Evolutionary conservation across 768 basidiomycete species (phyloP), one percentile per base, ranked within the genome.

Genomic region (Hysterangium stoloniferum): DNA sequence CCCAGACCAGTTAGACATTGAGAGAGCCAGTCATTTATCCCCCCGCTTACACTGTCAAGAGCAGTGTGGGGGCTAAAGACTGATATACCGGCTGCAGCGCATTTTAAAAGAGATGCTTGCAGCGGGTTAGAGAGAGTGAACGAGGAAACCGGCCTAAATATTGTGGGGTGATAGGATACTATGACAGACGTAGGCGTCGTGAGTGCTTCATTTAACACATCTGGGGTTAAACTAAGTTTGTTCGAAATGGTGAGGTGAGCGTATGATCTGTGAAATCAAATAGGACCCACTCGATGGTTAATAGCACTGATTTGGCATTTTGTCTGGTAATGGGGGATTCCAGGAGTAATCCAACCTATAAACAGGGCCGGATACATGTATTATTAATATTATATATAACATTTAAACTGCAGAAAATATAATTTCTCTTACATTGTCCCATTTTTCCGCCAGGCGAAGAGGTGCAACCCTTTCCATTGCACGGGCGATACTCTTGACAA

Each of bases 11-110:
- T 57, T 29, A 62, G 45, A 1, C 65, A 66, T 8, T 69, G 61
- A 1, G 80, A 86, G 13, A 93, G 76, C 87, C 88, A 96, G 66
- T 94, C 91, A 61, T 95, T 96, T 47, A 95, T 78, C 0, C 95
- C 94, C 4, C 78, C 86, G 58, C 77, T 74, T 1, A 87, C 80
- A n/a, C 74, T 75, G 67, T 98, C 95, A 15, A 96, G 74, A 0
- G 90, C 79, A 0, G 87, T 90, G 67, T 98, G 95, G 2, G 95
- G 91, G 34, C 76, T 77, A 68, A 87, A 95, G 4, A 97, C 76
- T 1, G 84, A 86, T 50, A 97, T 83, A 0, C 93, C 93, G 11
- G 79, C 73, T 1, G 88, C 83, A 0, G 84, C 82, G 54, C 93
- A 89, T 49, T 71, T 75, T 4, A 98, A 76, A 20, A 98, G 74